Conservation (phyloP, 768 basidiomycete genomes). For the Dendrothele bispora region DNA sequence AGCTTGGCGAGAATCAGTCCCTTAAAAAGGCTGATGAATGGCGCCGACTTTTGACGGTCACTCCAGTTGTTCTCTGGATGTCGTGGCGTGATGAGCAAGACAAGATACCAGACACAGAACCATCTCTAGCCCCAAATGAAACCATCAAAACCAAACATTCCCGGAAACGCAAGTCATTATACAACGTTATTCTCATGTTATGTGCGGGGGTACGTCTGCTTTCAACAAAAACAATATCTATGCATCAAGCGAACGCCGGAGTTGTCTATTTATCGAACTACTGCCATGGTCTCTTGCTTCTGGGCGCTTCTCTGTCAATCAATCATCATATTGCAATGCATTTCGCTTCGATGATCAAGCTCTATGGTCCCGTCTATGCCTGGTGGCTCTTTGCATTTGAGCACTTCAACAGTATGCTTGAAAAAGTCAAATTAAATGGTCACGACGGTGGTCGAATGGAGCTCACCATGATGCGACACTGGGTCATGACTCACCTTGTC, state of each 20-base stretch:
- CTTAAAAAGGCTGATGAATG: conserved; percentile 34
- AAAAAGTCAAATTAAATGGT: conserved; percentile 30
- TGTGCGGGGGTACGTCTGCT: conserved; percentile 20
- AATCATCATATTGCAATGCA: conserved; percentile 31
- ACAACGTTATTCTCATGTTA: conserved; percentile 15
- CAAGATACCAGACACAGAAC: conserved; percentile 15
- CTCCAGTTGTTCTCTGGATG: conserved; percentile 26
- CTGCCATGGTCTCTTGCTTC: conserved; percentile 8
- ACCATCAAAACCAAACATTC: conserved; percentile 14
- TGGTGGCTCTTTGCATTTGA: conserved; percentile 38
- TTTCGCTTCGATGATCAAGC: conserved; percentile 17
- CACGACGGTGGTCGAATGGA: conserved; percentile 29
- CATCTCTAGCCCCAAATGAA: conserved; percentile 16
- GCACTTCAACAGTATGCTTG: conserved; percentile 31
- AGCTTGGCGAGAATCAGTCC: conserved; percentile 31
- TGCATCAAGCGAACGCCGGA: conserved; percentile 20
- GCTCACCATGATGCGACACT: conserved; percentile 26
- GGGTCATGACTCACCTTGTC: conserved; percentile 25
- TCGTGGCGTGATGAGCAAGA: conserved; percentile 21
- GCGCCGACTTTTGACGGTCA: conserved; percentile 21
- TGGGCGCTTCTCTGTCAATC: conserved; percentile 17
- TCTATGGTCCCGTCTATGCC: conserved; percentile 29
- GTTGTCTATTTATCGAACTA: conserved; percentile 22
- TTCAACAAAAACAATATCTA: conserved; percentile 15
- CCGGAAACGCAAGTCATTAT: conserved; percentile 10